These are phyloP conservation scores for Falciphora oryzae DNA, from an alignment of 2,329 filamentous ascomycete species.

Conservation along the genomic window DNA sequence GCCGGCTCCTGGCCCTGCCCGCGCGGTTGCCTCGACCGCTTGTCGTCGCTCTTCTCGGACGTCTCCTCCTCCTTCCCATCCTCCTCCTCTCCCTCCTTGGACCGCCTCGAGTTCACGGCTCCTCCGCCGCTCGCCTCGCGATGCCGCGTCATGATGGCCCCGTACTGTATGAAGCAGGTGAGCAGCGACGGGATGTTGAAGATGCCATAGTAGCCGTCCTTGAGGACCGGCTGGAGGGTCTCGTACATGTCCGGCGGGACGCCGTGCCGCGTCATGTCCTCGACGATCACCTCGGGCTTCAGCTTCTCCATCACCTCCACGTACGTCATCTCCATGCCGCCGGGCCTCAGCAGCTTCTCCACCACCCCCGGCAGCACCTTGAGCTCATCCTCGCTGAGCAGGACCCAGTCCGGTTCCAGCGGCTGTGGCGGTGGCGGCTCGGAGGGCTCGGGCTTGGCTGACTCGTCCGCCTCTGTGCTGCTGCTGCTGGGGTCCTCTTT, in stretches of 20 bases:
- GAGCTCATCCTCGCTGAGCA: slow-evolving; percentile 38
- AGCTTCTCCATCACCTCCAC: background rate
- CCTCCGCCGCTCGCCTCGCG: slow-evolving; percentile 19
- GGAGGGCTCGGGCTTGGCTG: background rate
- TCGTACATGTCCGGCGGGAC: slow-evolving; percentile 63
- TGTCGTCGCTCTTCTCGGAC: background rate
- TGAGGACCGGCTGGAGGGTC: slow-evolving; percentile 50
- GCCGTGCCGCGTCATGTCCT: slow-evolving; percentile 60
- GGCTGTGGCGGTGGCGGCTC: slow-evolving; percentile 5
- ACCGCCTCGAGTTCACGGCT: slow-evolving; percentile 3
- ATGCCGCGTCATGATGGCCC: slow-evolving; percentile 36
- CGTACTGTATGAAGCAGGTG: slow-evolving; percentile 43
- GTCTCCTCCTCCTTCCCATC: slow-evolving; percentile 9
- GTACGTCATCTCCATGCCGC: slow-evolving; percentile 49
- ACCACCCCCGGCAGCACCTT: slow-evolving; percentile 54
- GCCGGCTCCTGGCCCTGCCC: slow-evolving; percentile 18
- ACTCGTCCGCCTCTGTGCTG: slow-evolving; percentile 12
- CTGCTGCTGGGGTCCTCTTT: slow-evolving; percentile 10
- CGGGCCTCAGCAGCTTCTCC: slow-evolving; percentile 56
- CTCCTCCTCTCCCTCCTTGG: slow-evolving; percentile 13
- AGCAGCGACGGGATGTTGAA: slow-evolving; percentile 54
- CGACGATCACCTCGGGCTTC: slow-evolving; percentile 42
- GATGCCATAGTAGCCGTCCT: slow-evolving; percentile 36
- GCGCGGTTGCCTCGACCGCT: slow-evolving; percentile 8
- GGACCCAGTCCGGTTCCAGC: slow-evolving; percentile 42